Conservation (phyloP, 2,329 filamentous ascomycete genomes). For the Rhinocladiella mackenziei region DNA sequence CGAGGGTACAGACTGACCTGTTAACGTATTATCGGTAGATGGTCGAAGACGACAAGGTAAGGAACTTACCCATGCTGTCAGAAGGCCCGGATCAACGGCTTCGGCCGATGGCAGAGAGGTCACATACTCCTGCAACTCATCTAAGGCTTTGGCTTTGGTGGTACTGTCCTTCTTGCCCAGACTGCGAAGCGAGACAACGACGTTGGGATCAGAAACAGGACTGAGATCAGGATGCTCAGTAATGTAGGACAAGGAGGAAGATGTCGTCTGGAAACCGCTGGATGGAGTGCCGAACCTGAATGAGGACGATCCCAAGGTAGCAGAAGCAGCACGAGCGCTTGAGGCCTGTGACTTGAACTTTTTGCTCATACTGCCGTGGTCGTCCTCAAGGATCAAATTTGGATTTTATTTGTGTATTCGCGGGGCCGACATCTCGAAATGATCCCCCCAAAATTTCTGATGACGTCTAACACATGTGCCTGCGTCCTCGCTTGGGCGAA, state of each 20-base stretch:
- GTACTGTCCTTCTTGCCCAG: slow-evolving; percentile 87
- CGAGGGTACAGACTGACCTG: slow-evolving; percentile 84
- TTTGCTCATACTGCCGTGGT: slow-evolving; percentile 51
- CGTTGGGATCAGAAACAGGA: slow-evolving; percentile 70
- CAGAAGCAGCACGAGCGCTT: slow-evolving; percentile 56
- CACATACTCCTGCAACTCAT: slow-evolving; percentile 70
- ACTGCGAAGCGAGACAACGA: slow-evolving; percentile 89
- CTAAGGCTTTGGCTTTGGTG: slow-evolving; percentile 84
- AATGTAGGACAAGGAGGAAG: slow-evolving; percentile 72
- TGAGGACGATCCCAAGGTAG: slow-evolving; percentile 39
- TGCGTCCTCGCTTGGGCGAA: too few species aligned
- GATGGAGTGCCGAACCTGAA: slow-evolving; percentile 44
- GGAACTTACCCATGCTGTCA: slow-evolving; percentile 77
- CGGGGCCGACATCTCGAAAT: too few species aligned
- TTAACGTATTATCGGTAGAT: slow-evolving; percentile 13
- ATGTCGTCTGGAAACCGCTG: slow-evolving; percentile 36
- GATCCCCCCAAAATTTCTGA: too few species aligned
- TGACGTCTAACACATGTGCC: too few species aligned
- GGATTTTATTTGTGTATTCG: not conserved
- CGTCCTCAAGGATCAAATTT: slow-evolving; percentile 5
- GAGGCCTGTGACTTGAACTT: slow-evolving; percentile 62
- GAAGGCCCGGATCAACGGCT: slow-evolving; percentile 63
- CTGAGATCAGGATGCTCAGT: slow-evolving; percentile 79
- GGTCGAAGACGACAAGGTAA: slow-evolving; percentile 4
- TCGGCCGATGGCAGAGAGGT: slow-evolving; percentile 38